Conservation (phyloP, 169 alveolate genomes). For the Plasmodium vinckei region DNA sequence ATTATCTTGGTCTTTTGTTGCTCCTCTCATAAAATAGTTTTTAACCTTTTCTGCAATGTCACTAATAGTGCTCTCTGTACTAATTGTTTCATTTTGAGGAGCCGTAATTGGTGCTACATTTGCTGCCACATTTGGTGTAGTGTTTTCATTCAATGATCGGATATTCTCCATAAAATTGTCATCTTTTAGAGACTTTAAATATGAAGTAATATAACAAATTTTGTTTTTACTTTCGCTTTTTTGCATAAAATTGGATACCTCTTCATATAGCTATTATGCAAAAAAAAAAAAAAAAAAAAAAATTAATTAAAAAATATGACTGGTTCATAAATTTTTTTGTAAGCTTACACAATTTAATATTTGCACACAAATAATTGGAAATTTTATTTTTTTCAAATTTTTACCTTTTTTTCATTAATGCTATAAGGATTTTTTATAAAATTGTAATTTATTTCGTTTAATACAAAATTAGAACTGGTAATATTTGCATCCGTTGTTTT, state of each 20-base stretch:
- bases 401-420: constrained; percentile 38
- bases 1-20: not conserved
- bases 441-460: constrained; percentile 32
- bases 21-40: constrained; percentile 8
- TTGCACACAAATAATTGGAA: not conserved
- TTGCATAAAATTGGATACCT: constrained; percentile 26
- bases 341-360: not conserved
- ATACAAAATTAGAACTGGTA: constrained; percentile 9
- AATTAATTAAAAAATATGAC: not conserved
- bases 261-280: constrained; percentile 24
- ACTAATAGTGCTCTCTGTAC: not conserved
- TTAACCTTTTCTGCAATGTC: constrained; percentile 6
- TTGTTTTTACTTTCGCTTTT: constrained; percentile 44
- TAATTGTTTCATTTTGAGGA: not conserved
- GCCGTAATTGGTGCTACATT: not conserved
- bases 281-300: constrained; percentile 14
- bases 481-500: constrained; percentile 43
- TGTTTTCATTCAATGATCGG: constrained; percentile 10
- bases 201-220: constrained; percentile 60
- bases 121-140: not conserved
- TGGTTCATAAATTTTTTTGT: not conserved
- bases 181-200: constrained; percentile 46
- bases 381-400: not conserved
- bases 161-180: constrained; percentile 1
- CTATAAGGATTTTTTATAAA: constrained; percentile 54